Evolutionary conservation across 2,329 filamentous ascomycete species (phyloP).

Genomic region (Lecanosticta acicola): DNA sequence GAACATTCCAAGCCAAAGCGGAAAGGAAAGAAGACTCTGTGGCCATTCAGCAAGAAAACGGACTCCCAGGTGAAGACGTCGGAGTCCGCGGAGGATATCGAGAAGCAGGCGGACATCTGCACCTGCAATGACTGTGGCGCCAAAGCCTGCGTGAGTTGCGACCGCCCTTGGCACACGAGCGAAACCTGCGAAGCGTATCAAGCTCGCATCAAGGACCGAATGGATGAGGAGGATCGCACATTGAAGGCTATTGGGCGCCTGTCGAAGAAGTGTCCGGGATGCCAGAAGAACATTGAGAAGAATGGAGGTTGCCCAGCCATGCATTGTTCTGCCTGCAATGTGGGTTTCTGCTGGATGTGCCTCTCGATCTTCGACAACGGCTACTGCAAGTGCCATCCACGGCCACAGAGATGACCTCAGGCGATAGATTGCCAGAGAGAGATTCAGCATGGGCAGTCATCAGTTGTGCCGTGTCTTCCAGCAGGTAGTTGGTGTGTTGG

Average conservation of each 20-base stretch:
- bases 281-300: conserved; percentile 28
- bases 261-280: conserved; percentile 29
- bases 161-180: conserved; percentile 28
- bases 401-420: not conserved
- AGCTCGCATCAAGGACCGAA: conserved; percentile 17
- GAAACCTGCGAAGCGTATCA: conserved; percentile 34
- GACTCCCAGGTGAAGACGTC: not conserved
- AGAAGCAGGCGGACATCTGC: conserved; percentile 24
- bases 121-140: conserved; percentile 27
- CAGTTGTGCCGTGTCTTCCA: no score
- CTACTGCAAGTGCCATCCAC: conserved; percentile 12
- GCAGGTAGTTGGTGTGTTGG: no score
- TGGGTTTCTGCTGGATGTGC: conserved; percentile 32
- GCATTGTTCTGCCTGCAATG: conserved; percentile 21
- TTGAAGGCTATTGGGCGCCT: conserved; percentile 16
- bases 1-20: conserved; percentile 3
- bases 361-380: conserved; percentile 5
- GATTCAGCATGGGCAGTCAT: no score
- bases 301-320: conserved; percentile 30
- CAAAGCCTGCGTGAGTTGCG: conserved; percentile 28
- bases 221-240: conserved; percentile 29
- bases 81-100: not conserved
- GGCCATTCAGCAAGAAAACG: not conserved
- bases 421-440: not conserved
- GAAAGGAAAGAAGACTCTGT: conserved; percentile 3